Percentiles rank a stretch among this genome's conserved stretches.
Evolutionary conservation across 2,329 filamentous ascomycete species (phyloP).

Genomic region (Parasarocladium wereldwijsianum): DNA sequence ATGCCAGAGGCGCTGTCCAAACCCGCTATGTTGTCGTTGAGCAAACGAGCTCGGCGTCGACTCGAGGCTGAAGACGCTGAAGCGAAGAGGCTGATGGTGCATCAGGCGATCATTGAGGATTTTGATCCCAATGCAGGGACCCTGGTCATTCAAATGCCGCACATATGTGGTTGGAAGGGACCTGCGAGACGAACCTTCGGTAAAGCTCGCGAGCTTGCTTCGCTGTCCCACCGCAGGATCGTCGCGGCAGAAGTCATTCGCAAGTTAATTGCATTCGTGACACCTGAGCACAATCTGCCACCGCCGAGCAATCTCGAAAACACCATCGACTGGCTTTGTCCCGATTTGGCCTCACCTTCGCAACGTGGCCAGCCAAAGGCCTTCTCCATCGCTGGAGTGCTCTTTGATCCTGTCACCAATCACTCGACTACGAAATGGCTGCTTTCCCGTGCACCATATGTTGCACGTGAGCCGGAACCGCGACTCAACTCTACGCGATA

Average conservation of each 20-base stretch:
- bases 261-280: slow-evolving; percentile 33
- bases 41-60: slow-evolving; percentile 32
- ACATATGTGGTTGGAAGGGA: too few relatives aligned
- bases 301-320: slow-evolving; percentile 28
- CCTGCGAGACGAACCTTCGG: too few relatives aligned
- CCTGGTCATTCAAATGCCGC: slow-evolving; percentile 29
- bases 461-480: slow-evolving; percentile 20
- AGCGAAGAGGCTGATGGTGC: slow-evolving; percentile 38
- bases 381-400: slow-evolving; percentile 24
- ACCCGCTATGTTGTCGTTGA: slow-evolving; percentile 45
- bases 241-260: slow-evolving; percentile 32
- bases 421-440: slow-evolving; percentile 21
- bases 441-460: slow-evolving; percentile 30
- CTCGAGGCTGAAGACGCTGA: slow-evolving; percentile 30
- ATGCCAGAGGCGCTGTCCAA: slow-evolving; percentile 60
- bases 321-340: slow-evolving; percentile 32
- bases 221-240: slow-evolving; percentile 20
- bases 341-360: slow-evolving; percentile 18
- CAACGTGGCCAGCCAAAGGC: slow-evolving; percentile 15
- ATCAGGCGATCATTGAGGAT: slow-evolving; percentile 28
- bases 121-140: slow-evolving; percentile 34
- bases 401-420: slow-evolving; percentile 19
- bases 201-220: slow-evolving; percentile 11
- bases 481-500: slow-evolving; percentile 5
- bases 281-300: slow-evolving; percentile 29